Conservation (phyloP, 805 yeast genomes). For the Naumovozyma castellii region DNA sequence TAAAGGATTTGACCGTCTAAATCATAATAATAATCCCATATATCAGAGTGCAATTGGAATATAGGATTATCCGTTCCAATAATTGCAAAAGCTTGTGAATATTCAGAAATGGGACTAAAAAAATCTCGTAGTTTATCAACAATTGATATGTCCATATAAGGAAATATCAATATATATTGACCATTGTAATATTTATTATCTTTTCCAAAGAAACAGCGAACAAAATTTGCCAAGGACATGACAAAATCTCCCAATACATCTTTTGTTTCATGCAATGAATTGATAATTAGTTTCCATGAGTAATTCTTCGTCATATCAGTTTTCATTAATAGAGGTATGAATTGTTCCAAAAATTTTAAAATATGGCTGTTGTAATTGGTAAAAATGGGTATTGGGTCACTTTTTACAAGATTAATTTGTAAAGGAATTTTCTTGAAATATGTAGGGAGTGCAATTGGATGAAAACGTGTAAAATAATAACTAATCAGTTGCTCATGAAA, state of each 20-base stretch:
- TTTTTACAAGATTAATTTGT: slow-evolving; percentile 13
- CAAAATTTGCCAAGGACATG: slow-evolving; percentile 33
- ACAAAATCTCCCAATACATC: slow-evolving; percentile 36
- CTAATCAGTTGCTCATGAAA: slow-evolving; percentile 15
- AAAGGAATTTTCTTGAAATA: slow-evolving; percentile 29
- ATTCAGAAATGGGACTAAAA: slow-evolving; percentile 24
- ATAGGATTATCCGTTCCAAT: slow-evolving; percentile 65
- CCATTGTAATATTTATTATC: slow-evolving; percentile 32
- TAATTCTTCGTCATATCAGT: slow-evolving; percentile 31
- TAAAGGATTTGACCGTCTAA: slow-evolving; percentile 41
- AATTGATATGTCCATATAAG: slow-evolving; percentile 53
- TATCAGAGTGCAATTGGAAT: slow-evolving; percentile 41
- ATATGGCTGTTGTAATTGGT: slow-evolving; percentile 17
- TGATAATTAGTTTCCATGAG: slow-evolving; percentile 30
- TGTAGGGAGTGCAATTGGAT: slow-evolving; percentile 30
- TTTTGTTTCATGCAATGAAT: slow-evolving; percentile 33
- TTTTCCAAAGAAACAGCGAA: slow-evolving; percentile 28
- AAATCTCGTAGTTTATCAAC: slow-evolving; percentile 36
- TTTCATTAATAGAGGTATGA: slow-evolving; percentile 29
- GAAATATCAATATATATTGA: slow-evolving; percentile 39
- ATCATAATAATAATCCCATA: slow-evolving; percentile 58
- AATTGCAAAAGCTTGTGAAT: slow-evolving; percentile 29
- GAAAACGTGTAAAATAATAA: slow-evolving; percentile 25
- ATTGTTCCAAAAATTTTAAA: slow-evolving; percentile 25
- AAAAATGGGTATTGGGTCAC: slow-evolving; percentile 16